Evolutionary conservation across 306 rosid genomes (phyloP).

Genomic region (Prunus kanzakura): DNA sequence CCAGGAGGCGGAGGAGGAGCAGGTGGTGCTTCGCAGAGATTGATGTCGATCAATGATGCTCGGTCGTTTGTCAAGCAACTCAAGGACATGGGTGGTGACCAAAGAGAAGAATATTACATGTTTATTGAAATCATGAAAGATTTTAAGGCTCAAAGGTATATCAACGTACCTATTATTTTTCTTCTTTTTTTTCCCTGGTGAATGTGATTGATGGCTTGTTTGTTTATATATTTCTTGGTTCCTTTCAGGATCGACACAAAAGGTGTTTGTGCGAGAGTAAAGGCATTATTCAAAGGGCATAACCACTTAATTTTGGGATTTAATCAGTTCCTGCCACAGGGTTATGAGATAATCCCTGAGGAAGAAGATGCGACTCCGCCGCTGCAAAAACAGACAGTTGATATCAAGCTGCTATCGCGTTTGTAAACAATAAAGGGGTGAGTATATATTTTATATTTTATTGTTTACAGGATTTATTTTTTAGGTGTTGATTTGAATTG

Average conservation of each 20-base stretch:
- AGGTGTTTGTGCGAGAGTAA: conserved; percentile 90
- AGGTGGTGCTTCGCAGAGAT: neutral
- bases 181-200: neutral
- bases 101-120: neutral
- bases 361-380: conserved; percentile 70
- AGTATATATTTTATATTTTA: neutral
- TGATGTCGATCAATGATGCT: neutral
- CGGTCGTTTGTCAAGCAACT: neutral
- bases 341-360: conserved; percentile 69
- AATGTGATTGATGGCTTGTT: neutral
- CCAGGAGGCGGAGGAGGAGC: neutral
- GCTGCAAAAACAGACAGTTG: conserved; percentile 62
- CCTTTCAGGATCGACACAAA: conserved; percentile 74
- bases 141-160: conserved; percentile 65
- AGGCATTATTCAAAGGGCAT: conserved; percentile 90
- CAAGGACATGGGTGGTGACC: neutral
- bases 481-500: too few relatives aligned
- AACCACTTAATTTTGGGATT: conserved; percentile 86
- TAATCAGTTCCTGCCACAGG: conserved; percentile 91
- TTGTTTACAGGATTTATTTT: too few relatives aligned
- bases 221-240: conserved; percentile 8
- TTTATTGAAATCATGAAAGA: neutral
- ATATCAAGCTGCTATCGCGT: conserved; percentile 88
- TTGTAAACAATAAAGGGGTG: conserved; percentile 91
- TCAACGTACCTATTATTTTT: neutral